These are phyloP conservation scores for Melampsora americana DNA, from an alignment of 1,284 basidiomycete species.

Conservation along the genomic window DNA sequence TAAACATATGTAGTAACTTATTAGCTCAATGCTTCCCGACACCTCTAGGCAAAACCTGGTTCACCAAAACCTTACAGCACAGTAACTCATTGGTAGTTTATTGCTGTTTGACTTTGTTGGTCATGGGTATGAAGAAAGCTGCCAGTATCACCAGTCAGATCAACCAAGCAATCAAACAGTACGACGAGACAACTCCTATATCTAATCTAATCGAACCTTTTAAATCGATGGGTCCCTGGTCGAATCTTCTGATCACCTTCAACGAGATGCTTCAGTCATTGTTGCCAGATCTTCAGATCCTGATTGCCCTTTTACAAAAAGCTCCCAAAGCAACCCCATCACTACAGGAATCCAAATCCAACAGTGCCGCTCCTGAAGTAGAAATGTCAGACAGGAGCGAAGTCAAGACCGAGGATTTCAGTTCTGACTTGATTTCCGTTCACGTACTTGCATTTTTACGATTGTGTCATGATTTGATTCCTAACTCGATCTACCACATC, in stretches of 20 bases:
- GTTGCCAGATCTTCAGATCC: slow-evolving; percentile 38
- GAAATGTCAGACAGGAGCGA: not conserved
- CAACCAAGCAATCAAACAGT: not conserved
- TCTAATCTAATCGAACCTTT: not conserved
- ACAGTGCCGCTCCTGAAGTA: not conserved
- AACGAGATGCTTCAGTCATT: slow-evolving; percentile 23
- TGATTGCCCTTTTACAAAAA: slow-evolving; percentile 33
- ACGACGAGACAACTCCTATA: not conserved
- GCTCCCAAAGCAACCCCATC: not conserved
- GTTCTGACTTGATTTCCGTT: slow-evolving; percentile 29
- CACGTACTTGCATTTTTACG: slow-evolving; percentile 24
- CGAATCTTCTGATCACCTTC: slow-evolving; percentile 19
- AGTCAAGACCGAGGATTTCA: not conserved
- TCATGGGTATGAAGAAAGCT: slow-evolving; percentile 41
- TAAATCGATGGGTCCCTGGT: slow-evolving; percentile 18
- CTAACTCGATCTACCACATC: slow-evolving; percentile 23
- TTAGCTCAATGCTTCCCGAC: slow-evolving; percentile 43
- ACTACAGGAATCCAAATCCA: not conserved
- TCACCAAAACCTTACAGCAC: slow-evolving; percentile 33
- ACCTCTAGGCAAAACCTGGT: slow-evolving; percentile 38
- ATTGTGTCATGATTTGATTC: slow-evolving; percentile 35
- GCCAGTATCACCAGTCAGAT: slow-evolving; percentile 15
- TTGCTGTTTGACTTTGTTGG: slow-evolving; percentile 20
- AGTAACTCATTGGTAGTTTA: slow-evolving; percentile 31
- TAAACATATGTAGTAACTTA: slow-evolving; percentile 29